Percentiles rank a stretch among this genome's conserved stretches.
Evolutionary conservation across 2,329 filamentous ascomycete genomes (phyloP).

Genomic region (Pseudocercospora fijiensis): DNA sequence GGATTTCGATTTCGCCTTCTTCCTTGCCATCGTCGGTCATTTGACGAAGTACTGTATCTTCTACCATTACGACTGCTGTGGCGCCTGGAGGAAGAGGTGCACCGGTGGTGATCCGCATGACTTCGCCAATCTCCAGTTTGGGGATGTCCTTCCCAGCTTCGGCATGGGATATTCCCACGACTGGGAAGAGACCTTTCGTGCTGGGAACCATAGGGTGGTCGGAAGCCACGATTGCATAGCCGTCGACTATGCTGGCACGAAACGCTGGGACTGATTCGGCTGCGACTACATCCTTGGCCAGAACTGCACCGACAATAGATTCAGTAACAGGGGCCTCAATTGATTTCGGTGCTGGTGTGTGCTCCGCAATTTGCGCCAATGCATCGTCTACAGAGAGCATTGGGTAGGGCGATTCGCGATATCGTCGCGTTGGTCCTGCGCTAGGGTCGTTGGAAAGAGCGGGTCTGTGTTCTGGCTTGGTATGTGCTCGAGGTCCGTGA

Average conservation of each 20-base stretch:
- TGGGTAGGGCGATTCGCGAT: slow-evolving; percentile 84
- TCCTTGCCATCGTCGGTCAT: slow-evolving; percentile 78
- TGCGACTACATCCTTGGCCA: slow-evolving; percentile 80
- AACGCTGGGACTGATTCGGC: slow-evolving; percentile 86
- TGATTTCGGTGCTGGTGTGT: slow-evolving; percentile 65
- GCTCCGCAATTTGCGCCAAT: slow-evolving; percentile 66
- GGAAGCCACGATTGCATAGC: slow-evolving; percentile 76
- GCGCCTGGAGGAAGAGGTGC: slow-evolving; percentile 86
- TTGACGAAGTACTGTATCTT: slow-evolving; percentile 77
- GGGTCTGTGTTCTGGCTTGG: slow-evolving; percentile 58
- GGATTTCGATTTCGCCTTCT: slow-evolving; percentile 83
- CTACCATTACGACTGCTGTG: slow-evolving; percentile 93
- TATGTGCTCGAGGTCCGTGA: slow-evolving; percentile 68
- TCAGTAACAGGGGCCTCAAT: slow-evolving; percentile 62
- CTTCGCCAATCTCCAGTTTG: slow-evolving; percentile 67
- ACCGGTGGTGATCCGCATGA: slow-evolving; percentile 91
- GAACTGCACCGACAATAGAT: slow-evolving; percentile 69
- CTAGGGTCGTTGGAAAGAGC: slow-evolving; percentile 59
- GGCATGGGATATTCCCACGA: slow-evolving; percentile 83
- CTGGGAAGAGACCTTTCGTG: slow-evolving; percentile 78
- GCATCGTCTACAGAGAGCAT: slow-evolving; percentile 88
- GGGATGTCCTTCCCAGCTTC: slow-evolving; percentile 67
- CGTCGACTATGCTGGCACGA: slow-evolving; percentile 93
- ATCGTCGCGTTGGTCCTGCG: slow-evolving; percentile 64
- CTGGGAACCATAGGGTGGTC: slow-evolving; percentile 48